phyloP scores from a whole-genome alignment of 352 stramenopile species.

The Phytophthora crassamura region DNA sequence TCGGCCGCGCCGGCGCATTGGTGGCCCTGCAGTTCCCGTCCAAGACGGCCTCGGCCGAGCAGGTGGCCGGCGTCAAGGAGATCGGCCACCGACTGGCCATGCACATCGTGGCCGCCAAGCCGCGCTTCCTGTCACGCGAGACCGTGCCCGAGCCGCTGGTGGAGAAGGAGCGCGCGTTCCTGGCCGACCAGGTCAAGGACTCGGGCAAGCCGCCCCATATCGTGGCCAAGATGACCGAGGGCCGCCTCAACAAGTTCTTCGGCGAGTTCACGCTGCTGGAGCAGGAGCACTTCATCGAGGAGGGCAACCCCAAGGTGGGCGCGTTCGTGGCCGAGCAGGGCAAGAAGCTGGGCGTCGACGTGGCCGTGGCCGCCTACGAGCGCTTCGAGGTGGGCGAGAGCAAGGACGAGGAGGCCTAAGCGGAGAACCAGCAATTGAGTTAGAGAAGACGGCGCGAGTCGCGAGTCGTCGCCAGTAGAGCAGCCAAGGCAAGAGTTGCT shows the following conservation, averaged over 20 bases:
- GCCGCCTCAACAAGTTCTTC: slow-evolving; percentile 95
- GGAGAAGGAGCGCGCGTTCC: slow-evolving; percentile 92
- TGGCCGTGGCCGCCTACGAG: slow-evolving; percentile 73
- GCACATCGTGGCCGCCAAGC: slow-evolving; percentile 95
- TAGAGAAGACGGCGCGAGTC: slow-evolving; percentile 13
- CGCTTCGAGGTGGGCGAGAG: slow-evolving; percentile 77
- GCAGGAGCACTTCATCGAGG: slow-evolving; percentile 95
- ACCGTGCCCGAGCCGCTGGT: slow-evolving; percentile 85
- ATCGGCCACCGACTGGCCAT: too few relatives aligned
- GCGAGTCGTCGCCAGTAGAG: slow-evolving; percentile 18
- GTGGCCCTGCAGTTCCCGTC: slow-evolving; percentile 88
- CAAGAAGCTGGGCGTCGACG: slow-evolving; percentile 73
- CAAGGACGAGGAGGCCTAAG: slow-evolving; percentile 57
- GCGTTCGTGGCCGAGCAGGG: slow-evolving; percentile 70
- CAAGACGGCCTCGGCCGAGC: slow-evolving; percentile 50
- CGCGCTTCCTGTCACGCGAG: slow-evolving; percentile 91
- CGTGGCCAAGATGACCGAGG: slow-evolving; percentile 95
- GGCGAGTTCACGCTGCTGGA: slow-evolving; percentile 93
- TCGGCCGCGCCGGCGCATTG: slow-evolving; percentile 88
- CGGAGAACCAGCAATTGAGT: slow-evolving; percentile 2
- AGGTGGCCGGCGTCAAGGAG: slow-evolving; percentile 66
- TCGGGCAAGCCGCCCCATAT: slow-evolving; percentile 92
- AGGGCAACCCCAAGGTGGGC: slow-evolving; percentile 90
- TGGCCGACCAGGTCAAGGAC: slow-evolving; percentile 89
- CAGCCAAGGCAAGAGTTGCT: slow-evolving; percentile 8